phyloP scores from a whole-genome alignment of 345 rosid species.

The Citrus cavaleriei region DNA sequence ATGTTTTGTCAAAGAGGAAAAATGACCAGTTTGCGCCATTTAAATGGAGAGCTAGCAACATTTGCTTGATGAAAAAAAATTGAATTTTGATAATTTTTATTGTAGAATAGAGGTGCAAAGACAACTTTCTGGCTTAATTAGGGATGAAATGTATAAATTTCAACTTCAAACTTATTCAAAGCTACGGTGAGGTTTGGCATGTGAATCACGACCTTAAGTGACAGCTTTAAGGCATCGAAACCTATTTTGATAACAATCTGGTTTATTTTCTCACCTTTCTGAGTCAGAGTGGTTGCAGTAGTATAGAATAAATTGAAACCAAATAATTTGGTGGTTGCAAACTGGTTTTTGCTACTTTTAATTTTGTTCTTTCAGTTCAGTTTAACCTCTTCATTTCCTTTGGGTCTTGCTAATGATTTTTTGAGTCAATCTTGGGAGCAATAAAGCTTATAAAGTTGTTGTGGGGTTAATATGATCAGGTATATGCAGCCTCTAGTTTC shows the following conservation, averaged over 20 bases:
- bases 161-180: background rate
- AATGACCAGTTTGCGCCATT: background rate
- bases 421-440: background rate
- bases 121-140: background rate
- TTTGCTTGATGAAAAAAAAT: background rate
- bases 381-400: conserved; percentile 1
- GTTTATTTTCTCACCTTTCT: background rate
- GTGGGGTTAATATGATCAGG: conserved; percentile 34
- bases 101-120: background rate
- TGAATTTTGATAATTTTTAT: background rate
- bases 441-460: background rate
- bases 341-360: background rate
- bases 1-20: background rate
- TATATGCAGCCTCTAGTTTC: conserved; percentile 76
- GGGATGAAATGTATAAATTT: background rate
- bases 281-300: background rate
- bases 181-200: too few species aligned
- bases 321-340: background rate
- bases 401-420: background rate
- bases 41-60: background rate
- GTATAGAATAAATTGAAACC: background rate
- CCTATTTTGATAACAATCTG: background rate
- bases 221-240: background rate
- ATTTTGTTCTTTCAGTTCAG: background rate
- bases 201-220: background rate